Conservation (phyloP, 306 rosid genomes). For the Argentina anserina region DNA sequence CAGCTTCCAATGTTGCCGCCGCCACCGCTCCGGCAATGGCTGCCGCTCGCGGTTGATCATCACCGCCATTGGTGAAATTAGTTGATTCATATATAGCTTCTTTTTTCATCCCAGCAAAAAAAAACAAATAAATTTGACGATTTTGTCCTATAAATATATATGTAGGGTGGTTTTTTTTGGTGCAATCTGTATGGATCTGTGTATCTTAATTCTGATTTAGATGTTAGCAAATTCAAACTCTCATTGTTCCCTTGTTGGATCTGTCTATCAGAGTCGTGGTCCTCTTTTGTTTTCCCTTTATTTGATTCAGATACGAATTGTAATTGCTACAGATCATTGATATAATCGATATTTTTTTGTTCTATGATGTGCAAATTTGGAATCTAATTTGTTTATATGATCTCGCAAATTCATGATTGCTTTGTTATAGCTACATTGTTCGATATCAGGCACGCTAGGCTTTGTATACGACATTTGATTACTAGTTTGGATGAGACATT, state of each 20-base stretch:
- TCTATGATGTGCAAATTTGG: not conserved
- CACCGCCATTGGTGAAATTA: not conserved
- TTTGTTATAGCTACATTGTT: not conserved
- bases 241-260: conserved; percentile 23
- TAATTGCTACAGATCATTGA: not conserved
- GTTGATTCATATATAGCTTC: conserved; percentile 9
- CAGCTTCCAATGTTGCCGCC: conserved; percentile 43
- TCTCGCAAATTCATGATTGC: no score
- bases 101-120: not conserved
- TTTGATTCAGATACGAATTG: not conserved
- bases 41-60: conserved; percentile 47
- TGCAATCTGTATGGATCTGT: conserved; percentile 36
- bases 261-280: conserved; percentile 19
- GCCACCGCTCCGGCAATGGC: conserved; percentile 38
- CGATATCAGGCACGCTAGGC: no score
- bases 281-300: not conserved
- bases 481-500: no score
- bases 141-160: conserved; percentile 22
- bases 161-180: conserved; percentile 20
- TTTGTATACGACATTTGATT: no score
- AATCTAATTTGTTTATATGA: not conserved
- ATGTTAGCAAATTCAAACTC: conserved; percentile 13
- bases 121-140: not conserved
- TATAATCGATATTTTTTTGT: conserved; percentile 2
- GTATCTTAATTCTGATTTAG: conserved; percentile 18